Base-by-base conservation (phyloP, 2,329 filamentous ascomycete genomes). In the Monilinia fructigena region DNA sequence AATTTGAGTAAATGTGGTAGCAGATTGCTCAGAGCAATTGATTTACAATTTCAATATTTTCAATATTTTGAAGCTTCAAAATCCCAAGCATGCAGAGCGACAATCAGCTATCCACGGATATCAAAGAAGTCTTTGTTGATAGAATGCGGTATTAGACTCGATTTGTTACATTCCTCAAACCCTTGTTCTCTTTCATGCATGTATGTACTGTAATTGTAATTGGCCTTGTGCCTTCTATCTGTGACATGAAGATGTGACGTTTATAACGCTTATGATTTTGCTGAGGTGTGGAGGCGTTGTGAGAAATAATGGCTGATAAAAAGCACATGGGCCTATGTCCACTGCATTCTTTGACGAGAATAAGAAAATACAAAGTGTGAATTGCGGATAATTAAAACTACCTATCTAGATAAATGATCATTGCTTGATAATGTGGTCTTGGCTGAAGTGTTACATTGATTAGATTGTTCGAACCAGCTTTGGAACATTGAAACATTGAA, bases 111-210 rank as follows among this genome's bases (percentile, higher is more conserved):
- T 38, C 12, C 8, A 35, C 31, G 31, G 7, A 35, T 35, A 35
- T 35, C 47, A 50, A 60, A 60, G 58, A 60, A 60, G 45, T 50
- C 58, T 50, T 50, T 60, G 58, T 60, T 60, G 14, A 20, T 60
- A 60, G 58, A 60, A 60, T 60, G 58, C 58, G 58, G 45, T 28
- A 28, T 50, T 8, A 18, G 50, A 50, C 16, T 50, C 4, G 28
- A 7, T 50, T 60, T 23, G 45, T 38, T 38, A 18, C 58, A 60
- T 60, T 50, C 58, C 58, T 50, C 23, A 26, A 59, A 50, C n/a
- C 35, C n/a, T 60, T 50, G 28, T 50, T 31, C 28, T 60, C 58
- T 60, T 60, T 60, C 28, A 50, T 12, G 14, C 31, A 50, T 23
- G 31, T 5, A 35, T 35, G 31, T 7, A 35, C 31, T 35, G 20